phyloP scores from a whole-genome alignment of 140 eudicot genomes.

The Senecio squalidus region DNA sequence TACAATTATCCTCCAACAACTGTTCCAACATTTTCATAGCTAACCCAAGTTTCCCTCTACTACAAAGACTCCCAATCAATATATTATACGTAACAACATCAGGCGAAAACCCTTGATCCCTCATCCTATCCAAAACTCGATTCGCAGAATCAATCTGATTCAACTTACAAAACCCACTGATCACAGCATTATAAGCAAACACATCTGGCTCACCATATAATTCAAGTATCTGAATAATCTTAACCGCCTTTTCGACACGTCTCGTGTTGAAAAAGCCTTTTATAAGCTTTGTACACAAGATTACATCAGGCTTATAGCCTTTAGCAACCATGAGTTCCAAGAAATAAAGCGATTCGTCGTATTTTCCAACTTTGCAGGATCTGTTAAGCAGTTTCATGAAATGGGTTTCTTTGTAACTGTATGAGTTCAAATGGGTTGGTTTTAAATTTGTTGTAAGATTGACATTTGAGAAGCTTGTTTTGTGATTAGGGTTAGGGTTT shows the following conservation, averaged over 20 bases:
- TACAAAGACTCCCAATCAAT: conserved; percentile 71
- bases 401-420: conserved; percentile 52
- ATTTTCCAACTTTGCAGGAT: conserved; percentile 60
- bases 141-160: conserved; percentile 62
- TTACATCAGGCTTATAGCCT: conserved; percentile 66
- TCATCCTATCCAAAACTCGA: conserved; percentile 53
- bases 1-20: conserved; percentile 48
- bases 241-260: conserved; percentile 46
- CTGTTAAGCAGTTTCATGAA: conserved; percentile 45
- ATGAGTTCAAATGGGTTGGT: conserved; percentile 32
- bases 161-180: conserved; percentile 73
- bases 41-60: conserved; percentile 58
- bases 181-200: conserved; percentile 70
- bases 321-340: conserved; percentile 56
- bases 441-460: conserved; percentile 32
- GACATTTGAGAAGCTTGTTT: conserved; percentile 15
- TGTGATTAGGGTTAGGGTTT: conserved; percentile 14
- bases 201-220: conserved; percentile 61
- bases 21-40: conserved; percentile 61
- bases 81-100: conserved; percentile 77
- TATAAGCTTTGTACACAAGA: conserved; percentile 70
- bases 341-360: conserved; percentile 53
- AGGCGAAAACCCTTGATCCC: conserved; percentile 60
- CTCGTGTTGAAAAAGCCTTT: conserved; percentile 49
- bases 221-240: conserved; percentile 60